A percentile compares a stretch with the other conserved stretches of the same genome.
These are phyloP conservation scores for Colletotrichum melonis DNA, from an alignment of 2,329 filamentous ascomycete species.

Conservation along the genomic window DNA sequence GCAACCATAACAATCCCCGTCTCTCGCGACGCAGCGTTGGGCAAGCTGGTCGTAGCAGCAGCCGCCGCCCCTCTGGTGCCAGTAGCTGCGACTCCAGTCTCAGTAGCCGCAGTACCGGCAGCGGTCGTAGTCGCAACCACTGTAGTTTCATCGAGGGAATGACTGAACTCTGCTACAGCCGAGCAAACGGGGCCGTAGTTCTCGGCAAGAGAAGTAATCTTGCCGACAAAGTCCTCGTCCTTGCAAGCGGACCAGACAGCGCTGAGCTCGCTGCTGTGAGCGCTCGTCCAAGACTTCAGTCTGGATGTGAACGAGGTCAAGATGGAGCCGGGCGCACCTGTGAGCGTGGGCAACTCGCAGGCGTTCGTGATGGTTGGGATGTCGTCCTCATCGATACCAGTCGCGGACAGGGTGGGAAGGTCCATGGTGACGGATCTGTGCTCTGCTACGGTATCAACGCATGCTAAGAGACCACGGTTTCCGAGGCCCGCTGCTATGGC, in stretches of 20 bases:
- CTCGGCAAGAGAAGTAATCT: background rate
- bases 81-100: background rate
- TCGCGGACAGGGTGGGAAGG: background rate
- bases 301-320: background rate
- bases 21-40: background rate
- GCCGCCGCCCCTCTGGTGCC: background rate
- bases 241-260: background rate
- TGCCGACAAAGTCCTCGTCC: background rate
- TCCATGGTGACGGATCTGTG: background rate
- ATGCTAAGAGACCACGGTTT: background rate
- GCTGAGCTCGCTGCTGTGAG: background rate
- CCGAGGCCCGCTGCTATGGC: background rate
- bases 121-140: background rate
- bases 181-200: background rate
- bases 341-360: background rate
- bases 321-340: too few relatives aligned
- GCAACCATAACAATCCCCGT: background rate
- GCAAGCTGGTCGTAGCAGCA: background rate
- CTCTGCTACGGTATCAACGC: background rate
- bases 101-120: background rate
- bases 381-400: background rate
- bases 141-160: background rate
- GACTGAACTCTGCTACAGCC: background rate
- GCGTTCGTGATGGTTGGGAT: background rate
- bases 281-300: background rate